A percentile compares a stretch with the other conserved stretches of the same genome.
These are phyloP conservation scores for Alternaria brassicae DNA, from an alignment of 2,329 filamentous ascomycete species.

Conservation along the genomic window DNA sequence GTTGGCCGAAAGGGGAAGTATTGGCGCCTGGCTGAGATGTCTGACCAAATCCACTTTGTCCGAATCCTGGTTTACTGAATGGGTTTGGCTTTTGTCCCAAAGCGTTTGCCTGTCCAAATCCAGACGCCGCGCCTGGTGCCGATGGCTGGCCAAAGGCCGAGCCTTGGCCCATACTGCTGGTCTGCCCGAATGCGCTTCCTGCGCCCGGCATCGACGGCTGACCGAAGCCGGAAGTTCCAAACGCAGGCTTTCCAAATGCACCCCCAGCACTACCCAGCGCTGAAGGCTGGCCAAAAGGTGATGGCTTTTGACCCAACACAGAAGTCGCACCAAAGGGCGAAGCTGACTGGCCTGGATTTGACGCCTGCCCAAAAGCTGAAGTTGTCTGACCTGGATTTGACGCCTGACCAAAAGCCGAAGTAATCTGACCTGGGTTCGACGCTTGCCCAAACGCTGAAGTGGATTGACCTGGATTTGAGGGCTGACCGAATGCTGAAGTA, in stretches of 20 bases:
- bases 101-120: slow-evolving; percentile 44
- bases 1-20: slow-evolving; percentile 42
- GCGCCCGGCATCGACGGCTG: slow-evolving; percentile 45
- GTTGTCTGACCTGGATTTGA: slow-evolving; percentile 25
- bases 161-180: slow-evolving; percentile 22
- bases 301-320: slow-evolving; percentile 27
- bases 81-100: slow-evolving; percentile 38
- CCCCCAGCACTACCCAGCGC: slow-evolving; percentile 30
- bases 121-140: slow-evolving; percentile 33
- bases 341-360: slow-evolving; percentile 25
- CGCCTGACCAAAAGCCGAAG: slow-evolving; percentile 52
- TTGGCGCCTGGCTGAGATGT: slow-evolving; percentile 48
- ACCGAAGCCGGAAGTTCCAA: slow-evolving; percentile 47
- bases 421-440: slow-evolving; percentile 9
- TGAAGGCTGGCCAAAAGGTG: slow-evolving; percentile 43
- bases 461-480: slow-evolving; percentile 39
- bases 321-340: slow-evolving; percentile 53
- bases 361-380: slow-evolving; percentile 51
- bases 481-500: slow-evolving; percentile 51
- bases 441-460: slow-evolving; percentile 8
- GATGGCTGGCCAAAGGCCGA: slow-evolving; percentile 48
- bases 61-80: slow-evolving; percentile 54
- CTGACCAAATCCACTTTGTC: slow-evolving; percentile 53
- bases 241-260: slow-evolving; percentile 52
- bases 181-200: slow-evolving; percentile 31